Evolutionary conservation across 2,329 filamentous ascomycete species (phyloP).

Genomic region (Colletotrichum camelliae): DNA sequence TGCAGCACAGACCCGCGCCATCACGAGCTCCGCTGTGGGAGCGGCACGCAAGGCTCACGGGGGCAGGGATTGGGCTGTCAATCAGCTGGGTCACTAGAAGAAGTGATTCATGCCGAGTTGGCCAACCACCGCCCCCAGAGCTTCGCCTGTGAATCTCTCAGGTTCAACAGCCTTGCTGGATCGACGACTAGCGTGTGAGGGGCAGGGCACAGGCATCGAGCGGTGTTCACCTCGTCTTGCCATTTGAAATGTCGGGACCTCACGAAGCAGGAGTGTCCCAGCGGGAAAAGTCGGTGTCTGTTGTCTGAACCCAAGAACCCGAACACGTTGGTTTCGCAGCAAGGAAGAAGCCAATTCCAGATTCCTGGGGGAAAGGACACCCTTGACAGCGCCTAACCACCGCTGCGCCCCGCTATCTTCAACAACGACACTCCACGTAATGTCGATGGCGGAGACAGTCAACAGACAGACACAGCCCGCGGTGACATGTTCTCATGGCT

Average conservation of each 20-base stretch:
- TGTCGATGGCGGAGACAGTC: neutral
- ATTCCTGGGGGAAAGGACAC: neutral
- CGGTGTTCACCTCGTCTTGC: neutral
- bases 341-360: conserved; percentile 10
- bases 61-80: neutral
- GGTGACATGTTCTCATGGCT: neutral
- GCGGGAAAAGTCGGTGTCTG: conserved; percentile 18
- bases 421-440: neutral
- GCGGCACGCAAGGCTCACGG: neutral
- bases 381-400: neutral
- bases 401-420: neutral
- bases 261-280: conserved; percentile 8
- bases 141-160: neutral
- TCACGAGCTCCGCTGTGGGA: neutral
- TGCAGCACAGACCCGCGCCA: conserved; percentile 1
- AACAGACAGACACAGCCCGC: neutral
- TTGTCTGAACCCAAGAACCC: neutral
- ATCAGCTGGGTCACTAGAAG: neutral
- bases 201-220: neutral
- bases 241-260: neutral
- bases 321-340: conserved; percentile 11
- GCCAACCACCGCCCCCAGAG: neutral
- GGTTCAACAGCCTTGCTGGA: neutral
- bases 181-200: conserved; percentile 6
- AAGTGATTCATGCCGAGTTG: neutral